Conservation (phyloP, 1,284 basidiomycete species). For the Entoloma clypeatum region DNA sequence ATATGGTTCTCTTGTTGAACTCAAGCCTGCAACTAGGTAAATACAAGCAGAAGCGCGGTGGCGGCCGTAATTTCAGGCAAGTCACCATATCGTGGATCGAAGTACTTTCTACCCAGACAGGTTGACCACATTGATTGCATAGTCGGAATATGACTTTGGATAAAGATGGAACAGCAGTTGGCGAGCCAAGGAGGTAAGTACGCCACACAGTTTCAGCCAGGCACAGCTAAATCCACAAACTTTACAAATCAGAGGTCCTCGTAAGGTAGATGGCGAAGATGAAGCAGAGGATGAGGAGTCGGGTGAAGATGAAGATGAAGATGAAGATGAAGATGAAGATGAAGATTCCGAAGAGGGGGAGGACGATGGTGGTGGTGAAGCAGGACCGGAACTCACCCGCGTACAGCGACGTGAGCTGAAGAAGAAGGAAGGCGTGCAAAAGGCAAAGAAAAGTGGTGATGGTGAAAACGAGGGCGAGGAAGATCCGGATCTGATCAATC, state of each 20-base stretch:
- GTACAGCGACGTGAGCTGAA: conserved; percentile 68
- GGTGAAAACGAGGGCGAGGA: conserved; percentile 45
- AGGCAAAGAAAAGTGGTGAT: conserved; percentile 38
- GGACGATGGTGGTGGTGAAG: conserved; percentile 31
- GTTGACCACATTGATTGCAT: conserved; percentile 1
- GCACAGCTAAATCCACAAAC: conserved; percentile 14
- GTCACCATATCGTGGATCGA: conserved; percentile 11
- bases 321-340: conserved; percentile 34
- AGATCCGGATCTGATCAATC: conserved; percentile 62
- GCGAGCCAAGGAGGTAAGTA: conserved; percentile 36
- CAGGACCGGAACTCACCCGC: conserved; percentile 54
- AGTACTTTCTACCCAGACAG: neutral
- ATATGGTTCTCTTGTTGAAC: neutral
- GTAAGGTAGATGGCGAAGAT: conserved; percentile 22
- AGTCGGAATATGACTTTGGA: conserved; percentile 61
- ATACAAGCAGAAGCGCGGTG: conserved; percentile 84
- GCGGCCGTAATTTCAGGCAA: conserved; percentile 78
- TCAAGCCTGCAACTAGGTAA: conserved; percentile 45
- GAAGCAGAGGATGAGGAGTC: conserved; percentile 33
- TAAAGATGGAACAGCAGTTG: conserved; percentile 57
- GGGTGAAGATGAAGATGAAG: conserved; percentile 31
- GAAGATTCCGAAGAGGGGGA: conserved; percentile 39
- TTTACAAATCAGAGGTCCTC: conserved; percentile 8
- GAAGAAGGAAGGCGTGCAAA: conserved; percentile 58
- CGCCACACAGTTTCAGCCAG: conserved; percentile 4